phyloP scores from a whole-genome alignment of 139 green algal genomes.

The Picochlorum sp. region DNA sequence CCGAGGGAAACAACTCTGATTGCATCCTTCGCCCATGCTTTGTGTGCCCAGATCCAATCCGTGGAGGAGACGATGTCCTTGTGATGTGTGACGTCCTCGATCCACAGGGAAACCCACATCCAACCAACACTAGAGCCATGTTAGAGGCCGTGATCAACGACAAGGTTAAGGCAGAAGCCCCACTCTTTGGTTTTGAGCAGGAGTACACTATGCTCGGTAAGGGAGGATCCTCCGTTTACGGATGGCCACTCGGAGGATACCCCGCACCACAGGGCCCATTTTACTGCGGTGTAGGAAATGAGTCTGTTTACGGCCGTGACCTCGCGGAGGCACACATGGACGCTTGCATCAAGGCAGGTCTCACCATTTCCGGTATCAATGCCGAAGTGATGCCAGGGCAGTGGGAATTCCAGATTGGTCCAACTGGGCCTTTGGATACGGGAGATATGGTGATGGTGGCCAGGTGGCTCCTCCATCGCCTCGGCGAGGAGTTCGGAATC shows the following conservation, averaged over 20 bases:
- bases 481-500: conserved; percentile 65
- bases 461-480: conserved; percentile 72
- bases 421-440: conserved; percentile 66
- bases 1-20: conserved; percentile 83
- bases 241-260: conserved; percentile 78
- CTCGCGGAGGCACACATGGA: conserved; percentile 78
- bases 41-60: conserved; percentile 80
- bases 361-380: conserved; percentile 81
- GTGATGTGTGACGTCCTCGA: conserved; percentile 83
- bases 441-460: conserved; percentile 68
- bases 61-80: conserved; percentile 77
- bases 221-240: conserved; percentile 39
- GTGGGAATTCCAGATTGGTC: conserved; percentile 91
- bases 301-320: conserved; percentile 70
- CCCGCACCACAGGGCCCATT: conserved; percentile 82
- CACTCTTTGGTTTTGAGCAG: conserved; percentile 84
- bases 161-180: conserved; percentile 49
- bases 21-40: conserved; percentile 82
- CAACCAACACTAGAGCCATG: conserved; percentile 74
- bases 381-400: conserved; percentile 86
- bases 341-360: conserved; percentile 73
- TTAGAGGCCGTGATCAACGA: conserved; percentile 66
- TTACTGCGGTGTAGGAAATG: conserved; percentile 76
- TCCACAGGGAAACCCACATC: conserved; percentile 62
- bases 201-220: conserved; percentile 82